Evolutionary conservation across 495 filamentous ascomycete genomes (phyloP).

Genomic region (Tuber umbilicatum): DNA sequence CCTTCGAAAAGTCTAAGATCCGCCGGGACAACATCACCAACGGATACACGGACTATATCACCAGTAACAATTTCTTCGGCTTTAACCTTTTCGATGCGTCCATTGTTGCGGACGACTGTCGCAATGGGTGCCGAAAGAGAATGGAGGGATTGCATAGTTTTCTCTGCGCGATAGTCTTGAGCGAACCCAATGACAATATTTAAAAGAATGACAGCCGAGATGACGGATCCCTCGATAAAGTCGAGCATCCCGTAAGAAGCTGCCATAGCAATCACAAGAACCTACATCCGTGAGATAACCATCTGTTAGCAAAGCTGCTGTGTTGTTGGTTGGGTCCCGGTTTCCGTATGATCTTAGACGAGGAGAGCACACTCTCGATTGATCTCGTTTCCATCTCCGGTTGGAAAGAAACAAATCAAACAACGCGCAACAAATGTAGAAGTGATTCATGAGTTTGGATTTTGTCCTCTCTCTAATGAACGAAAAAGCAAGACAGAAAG

Average conservation of each 20-base stretch:
- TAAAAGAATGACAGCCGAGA: constrained; percentile 64
- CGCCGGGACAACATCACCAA: constrained; percentile 65
- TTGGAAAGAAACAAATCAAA: constrained; percentile 13
- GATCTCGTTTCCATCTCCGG: constrained; percentile 2
- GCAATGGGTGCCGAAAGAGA: constrained; percentile 63
- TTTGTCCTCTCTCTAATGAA: constrained; percentile 41
- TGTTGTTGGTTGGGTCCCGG: background rate
- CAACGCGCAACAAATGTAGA: constrained; percentile 7
- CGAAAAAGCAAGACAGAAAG: constrained; percentile 17
- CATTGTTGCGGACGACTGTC: constrained; percentile 56
- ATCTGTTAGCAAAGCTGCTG: constrained; percentile 28
- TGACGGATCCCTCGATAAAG: constrained; percentile 69
- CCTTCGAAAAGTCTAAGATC: constrained; percentile 61
- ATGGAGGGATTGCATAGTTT: constrained; percentile 64
- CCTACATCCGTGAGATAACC: constrained; percentile 45
- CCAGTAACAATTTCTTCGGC: constrained; percentile 61
- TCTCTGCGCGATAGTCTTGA: constrained; percentile 67
- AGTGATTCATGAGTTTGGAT: constrained; percentile 41
- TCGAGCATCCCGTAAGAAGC: constrained; percentile 67
- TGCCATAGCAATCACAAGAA: constrained; percentile 69
- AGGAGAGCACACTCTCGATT: constrained; percentile 37
- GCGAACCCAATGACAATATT: constrained; percentile 68
- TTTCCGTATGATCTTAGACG: constrained; percentile 13
- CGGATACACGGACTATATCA: constrained; percentile 62
- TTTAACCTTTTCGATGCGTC: constrained; percentile 52